A percentile compares a stretch with the other conserved stretches of the same genome.
These are phyloP conservation scores for Colletotrichum falcatum DNA, from an alignment of 2,329 filamentous ascomycete species.

Conservation along the genomic window DNA sequence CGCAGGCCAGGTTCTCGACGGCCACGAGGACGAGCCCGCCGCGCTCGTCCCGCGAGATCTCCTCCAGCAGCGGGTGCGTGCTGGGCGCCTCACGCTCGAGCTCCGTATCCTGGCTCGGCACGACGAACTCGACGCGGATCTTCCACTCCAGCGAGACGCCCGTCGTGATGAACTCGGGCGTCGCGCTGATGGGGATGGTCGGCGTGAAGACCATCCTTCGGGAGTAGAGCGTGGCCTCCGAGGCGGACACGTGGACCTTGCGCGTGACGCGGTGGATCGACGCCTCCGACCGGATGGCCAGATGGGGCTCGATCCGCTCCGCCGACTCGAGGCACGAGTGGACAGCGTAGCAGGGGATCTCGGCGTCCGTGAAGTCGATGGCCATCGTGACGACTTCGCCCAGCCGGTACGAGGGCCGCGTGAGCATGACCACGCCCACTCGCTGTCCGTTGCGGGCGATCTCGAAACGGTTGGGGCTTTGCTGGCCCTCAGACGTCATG, in stretches of 20 bases:
- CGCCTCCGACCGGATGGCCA: constrained; percentile 86
- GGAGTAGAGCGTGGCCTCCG: constrained; percentile 86
- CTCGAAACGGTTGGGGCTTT: constrained; percentile 93
- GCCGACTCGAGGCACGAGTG: constrained; percentile 87
- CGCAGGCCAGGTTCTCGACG: constrained; percentile 81
- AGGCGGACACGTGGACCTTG: constrained; percentile 80
- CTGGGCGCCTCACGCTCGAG: constrained; percentile 35
- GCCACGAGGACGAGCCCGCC: constrained; percentile 80
- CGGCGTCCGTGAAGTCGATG: constrained; percentile 83
- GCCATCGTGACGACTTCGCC: constrained; percentile 88
- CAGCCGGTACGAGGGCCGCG: constrained; percentile 87
- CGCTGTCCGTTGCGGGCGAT: constrained; percentile 91
- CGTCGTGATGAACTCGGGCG: constrained; percentile 92
- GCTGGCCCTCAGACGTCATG: constrained; percentile 72
- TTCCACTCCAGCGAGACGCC: constrained; percentile 91
- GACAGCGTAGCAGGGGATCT: constrained; percentile 87
- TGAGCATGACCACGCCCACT: constrained; percentile 91
- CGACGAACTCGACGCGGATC: constrained; percentile 91
- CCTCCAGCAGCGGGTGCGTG: constrained; percentile 75
- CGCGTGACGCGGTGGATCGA: constrained; percentile 90
- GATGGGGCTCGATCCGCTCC: constrained; percentile 82
- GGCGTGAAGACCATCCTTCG: constrained; percentile 83
- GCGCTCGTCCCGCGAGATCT: constrained; percentile 82
- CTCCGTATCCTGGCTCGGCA: constrained; percentile 59
- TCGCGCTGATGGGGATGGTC: constrained; percentile 84